Percentiles rank a stretch among this genome's conserved stretches.
phyloP scores from a whole-genome alignment of 176 grass and related monocot species.

The Phoenix dactylifera region DNA sequence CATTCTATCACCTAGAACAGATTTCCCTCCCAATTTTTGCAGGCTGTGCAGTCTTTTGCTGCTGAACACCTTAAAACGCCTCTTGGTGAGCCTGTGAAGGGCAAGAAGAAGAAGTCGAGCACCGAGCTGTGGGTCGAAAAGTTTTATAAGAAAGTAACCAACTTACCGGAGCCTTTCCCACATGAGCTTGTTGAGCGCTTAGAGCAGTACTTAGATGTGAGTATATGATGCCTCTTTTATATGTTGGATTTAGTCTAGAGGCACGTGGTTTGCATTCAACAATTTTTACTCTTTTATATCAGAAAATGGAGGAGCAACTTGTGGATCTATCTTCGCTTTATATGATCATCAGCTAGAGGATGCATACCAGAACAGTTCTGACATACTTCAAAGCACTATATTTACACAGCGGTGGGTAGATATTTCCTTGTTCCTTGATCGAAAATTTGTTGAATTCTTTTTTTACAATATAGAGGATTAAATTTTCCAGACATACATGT shows the following conservation, averaged over 20 bases:
- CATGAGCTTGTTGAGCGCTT: conserved; percentile 79
- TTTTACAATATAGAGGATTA: too few species aligned
- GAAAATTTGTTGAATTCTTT: too few species aligned
- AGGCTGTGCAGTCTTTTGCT: conserved; percentile 90
- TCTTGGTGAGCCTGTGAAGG: conserved; percentile 88
- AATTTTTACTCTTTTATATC: conserved; percentile 16
- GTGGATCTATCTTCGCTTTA: conserved; percentile 89
- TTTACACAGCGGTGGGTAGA: conserved; percentile 82
- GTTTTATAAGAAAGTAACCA: conserved; percentile 93
- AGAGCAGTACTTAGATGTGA: conserved; percentile 95
- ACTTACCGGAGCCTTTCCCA: conserved; percentile 75
- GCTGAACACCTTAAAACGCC: conserved; percentile 93
- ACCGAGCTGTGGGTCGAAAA: conserved; percentile 95
- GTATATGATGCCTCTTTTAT: conserved; percentile 6
- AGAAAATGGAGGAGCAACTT: conserved; percentile 89
- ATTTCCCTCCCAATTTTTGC: conserved; percentile 16
- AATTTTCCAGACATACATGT: too few species aligned
- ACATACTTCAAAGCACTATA: conserved; percentile 94
- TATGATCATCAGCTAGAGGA: conserved; percentile 81
- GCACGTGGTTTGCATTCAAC: conserved; percentile 8
- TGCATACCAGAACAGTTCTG: conserved; percentile 85
- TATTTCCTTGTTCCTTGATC: not conserved
- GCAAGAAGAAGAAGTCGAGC: conserved; percentile 80
- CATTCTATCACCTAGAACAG: not conserved
- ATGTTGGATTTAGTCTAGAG: too few species aligned